Base-by-base conservation (phyloP, 163 green algal genomes). In the Trebouxia gelatinosa region DNA sequence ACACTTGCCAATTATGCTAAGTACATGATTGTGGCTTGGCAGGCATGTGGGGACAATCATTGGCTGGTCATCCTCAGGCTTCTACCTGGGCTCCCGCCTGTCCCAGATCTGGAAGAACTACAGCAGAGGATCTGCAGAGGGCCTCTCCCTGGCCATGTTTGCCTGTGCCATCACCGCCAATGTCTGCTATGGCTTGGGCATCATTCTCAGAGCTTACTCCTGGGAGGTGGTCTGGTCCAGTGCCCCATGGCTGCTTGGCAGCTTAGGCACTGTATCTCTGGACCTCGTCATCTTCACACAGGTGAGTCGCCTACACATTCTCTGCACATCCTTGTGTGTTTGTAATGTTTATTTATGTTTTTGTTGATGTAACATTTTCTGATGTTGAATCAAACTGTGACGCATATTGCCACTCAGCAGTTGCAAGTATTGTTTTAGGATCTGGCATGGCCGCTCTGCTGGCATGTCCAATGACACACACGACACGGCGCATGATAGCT, bases 71-170 rank as follows among this genome's bases (percentile, higher is more conserved):
- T 94, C 89, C n/a, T 89, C 80, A 11, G 76, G 89, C 28, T 89
- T 98, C 70, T 98, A 98, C 85, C 85, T 98, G 29, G 78, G 71
- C 32, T 91, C 82, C 19, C 88, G 95, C 5, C 0, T 96, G 11
- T 92, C 87, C 34, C 95, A 98, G 87, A 93, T 98, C 34, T 78
- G 80, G 31, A 93, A 93, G 70, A 98, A 98, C 84, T 80, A 75
- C 31, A 61, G 48, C 35, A 85, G 94, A 0, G 74, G 87, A 51
- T 91, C 79, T 6, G 87, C 86, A 1, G 93, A 97, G 82, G 95
- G 95, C 0, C 88, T 98, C 31, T 89, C 90, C 11, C 38, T 91
- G 29, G 75, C 81, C 58, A 98, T 98, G 93, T 98, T 98, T 82
- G 59, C 90, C 32, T 88, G 87, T 65, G 92, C 92, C 13, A 87